Conservation (phyloP, 345 rosid genomes). For the Acer yangbiense region DNA sequence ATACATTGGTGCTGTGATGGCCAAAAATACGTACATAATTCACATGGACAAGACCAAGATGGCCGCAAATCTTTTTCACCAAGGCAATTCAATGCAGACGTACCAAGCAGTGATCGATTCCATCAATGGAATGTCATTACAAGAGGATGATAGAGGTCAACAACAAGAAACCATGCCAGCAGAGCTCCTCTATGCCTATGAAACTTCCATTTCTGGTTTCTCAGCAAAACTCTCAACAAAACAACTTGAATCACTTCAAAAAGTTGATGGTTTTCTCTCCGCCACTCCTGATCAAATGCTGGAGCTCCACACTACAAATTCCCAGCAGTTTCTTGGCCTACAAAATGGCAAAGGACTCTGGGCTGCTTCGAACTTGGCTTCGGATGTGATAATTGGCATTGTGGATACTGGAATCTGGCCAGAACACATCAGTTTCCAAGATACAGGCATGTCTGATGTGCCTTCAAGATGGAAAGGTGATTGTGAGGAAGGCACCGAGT, state of each 20-base stretch:
- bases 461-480: conserved; percentile 76
- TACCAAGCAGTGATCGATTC: no score
- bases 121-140: no score
- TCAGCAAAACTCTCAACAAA: conserved; percentile 43
- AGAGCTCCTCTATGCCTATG: no score
- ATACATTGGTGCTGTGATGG: no score
- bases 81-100: no score
- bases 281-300: conserved; percentile 59
- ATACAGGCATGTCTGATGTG: conserved; percentile 49
- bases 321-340: conserved; percentile 70
- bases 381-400: no score
- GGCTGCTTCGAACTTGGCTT: conserved; percentile 33
- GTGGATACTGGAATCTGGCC: conserved; percentile 29
- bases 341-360: conserved; percentile 54
- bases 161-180: no score
- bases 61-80: no score
- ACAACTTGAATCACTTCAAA: conserved; percentile 49
- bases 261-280: conserved; percentile 51
- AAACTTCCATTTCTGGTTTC: no score
- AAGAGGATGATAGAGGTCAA: no score
- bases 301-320: conserved; percentile 63
- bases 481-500: conserved; percentile 66
- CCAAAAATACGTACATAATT: no score
- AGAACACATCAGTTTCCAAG: conserved; percentile 67
- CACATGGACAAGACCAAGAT: no score